Conservation (phyloP, 2,329 filamentous ascomycete genomes). For the Alternaria solani region DNA sequence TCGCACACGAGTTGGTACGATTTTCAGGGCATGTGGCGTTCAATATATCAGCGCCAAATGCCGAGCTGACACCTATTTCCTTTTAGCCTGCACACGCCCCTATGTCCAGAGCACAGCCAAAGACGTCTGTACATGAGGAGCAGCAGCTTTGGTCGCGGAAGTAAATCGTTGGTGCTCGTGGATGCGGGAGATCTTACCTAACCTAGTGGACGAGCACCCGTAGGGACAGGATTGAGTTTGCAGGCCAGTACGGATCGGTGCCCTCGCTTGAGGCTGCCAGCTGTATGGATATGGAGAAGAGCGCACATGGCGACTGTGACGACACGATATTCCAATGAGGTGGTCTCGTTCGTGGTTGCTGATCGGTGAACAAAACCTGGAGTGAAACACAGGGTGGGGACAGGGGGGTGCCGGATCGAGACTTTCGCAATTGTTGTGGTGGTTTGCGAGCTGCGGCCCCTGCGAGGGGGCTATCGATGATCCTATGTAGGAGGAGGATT, state of each 20-base stretch:
- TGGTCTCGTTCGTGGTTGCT: conserved; percentile 7
- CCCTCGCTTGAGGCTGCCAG: neutral
- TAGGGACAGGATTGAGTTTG: neutral
- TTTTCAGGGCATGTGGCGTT: neutral
- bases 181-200: neutral
- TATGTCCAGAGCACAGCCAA: neutral
- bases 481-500: conserved; percentile 3
- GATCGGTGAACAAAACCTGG: conserved; percentile 22
- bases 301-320: conserved; percentile 7
- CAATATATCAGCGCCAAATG: neutral
- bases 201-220: neutral
- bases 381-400: conserved; percentile 10
- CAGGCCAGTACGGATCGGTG: neutral
- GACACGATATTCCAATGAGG: conserved; percentile 7
- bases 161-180: neutral
- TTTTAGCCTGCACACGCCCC: neutral
- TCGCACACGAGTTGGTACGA: neutral
- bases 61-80: neutral
- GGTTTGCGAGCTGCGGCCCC: neutral
- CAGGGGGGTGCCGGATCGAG: conserved; percentile 6
- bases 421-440: neutral
- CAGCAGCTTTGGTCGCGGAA: neutral
- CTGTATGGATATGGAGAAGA: conserved; percentile 1
- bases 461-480: conserved; percentile 7
- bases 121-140: neutral